Conservation (phyloP, 1,139 yeast genomes). For the Debaryomycetaceae sp. region DNA sequence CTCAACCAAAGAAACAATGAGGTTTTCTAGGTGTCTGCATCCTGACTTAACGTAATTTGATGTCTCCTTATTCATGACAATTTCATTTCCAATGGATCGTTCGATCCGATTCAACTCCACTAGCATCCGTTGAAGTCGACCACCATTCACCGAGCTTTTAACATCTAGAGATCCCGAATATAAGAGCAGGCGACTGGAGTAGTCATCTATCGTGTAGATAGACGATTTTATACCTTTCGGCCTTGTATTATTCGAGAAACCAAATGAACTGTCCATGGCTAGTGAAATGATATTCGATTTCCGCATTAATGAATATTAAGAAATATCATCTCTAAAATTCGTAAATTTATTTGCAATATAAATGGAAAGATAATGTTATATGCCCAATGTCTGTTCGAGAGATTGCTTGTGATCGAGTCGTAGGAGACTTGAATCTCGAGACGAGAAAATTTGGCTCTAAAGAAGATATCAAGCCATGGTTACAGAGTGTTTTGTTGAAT, state of each 20-base stretch:
- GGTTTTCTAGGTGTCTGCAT: background rate
- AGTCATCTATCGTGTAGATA: background rate
- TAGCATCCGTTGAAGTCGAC: background rate
- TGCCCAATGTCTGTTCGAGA: background rate
- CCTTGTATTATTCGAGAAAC: background rate
- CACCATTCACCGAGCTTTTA: background rate
- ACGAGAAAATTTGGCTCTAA: constrained; percentile 14
- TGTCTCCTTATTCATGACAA: background rate
- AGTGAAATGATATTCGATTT: background rate
- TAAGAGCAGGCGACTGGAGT: background rate
- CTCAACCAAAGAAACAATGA: background rate
- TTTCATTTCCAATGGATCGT: background rate
- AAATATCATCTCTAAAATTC: too few species aligned
- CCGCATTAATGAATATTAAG: background rate
- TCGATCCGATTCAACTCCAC: background rate
- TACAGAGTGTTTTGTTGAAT: constrained; percentile 43
- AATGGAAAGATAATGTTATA: background rate
- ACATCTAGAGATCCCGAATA: background rate
- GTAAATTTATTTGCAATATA: too few species aligned
- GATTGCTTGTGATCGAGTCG: background rate
- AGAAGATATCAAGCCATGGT: constrained; percentile 65
- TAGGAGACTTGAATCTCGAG: constrained; percentile 14
- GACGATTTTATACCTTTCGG: background rate
- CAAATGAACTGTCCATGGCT: background rate
- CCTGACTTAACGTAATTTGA: background rate